Conservation (phyloP, 805 yeast species). For the Metschnikowia gelsemii region DNA sequence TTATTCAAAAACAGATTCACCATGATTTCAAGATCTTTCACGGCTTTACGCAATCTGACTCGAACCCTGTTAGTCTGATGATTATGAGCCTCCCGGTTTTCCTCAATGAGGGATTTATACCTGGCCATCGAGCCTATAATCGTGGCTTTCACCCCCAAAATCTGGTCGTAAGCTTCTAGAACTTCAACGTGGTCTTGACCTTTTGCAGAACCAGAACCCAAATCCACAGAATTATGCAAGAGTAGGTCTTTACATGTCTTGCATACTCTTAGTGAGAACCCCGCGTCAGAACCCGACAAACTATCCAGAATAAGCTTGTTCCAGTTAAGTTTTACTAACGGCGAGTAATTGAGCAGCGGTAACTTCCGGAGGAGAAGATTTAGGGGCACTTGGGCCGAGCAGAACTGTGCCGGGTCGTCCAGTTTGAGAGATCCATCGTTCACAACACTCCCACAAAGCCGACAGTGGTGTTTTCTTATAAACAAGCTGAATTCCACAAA, state of each 20-base stretch:
- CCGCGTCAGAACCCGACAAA: not conserved
- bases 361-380: slow-evolving; percentile 39
- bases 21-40: slow-evolving; percentile 35
- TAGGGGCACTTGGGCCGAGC: slow-evolving; percentile 73
- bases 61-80: slow-evolving; percentile 24
- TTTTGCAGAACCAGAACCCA: not conserved
- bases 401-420: slow-evolving; percentile 42
- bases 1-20: slow-evolving; percentile 25
- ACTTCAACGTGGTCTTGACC: slow-evolving; percentile 13
- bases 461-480: slow-evolving; percentile 82
- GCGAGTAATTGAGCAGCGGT: slow-evolving; percentile 35
- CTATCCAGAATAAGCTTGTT: slow-evolving; percentile 7
- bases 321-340: slow-evolving; percentile 23
- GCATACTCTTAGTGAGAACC: slow-evolving; percentile 56
- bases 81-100: slow-evolving; percentile 16
- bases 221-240: slow-evolving; percentile 40
- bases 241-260: slow-evolving; percentile 62
- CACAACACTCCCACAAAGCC: slow-evolving; percentile 80
- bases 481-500: slow-evolving; percentile 52
- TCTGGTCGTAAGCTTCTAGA: slow-evolving; percentile 23
- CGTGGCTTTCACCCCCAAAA: slow-evolving; percentile 25
- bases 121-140: slow-evolving; percentile 24
- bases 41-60: slow-evolving; percentile 22
- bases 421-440: slow-evolving; percentile 55
- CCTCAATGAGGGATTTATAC: slow-evolving; percentile 20